Base-by-base conservation (phyloP, 352 stramenopile genomes). In the Phytophthora citrophthora region DNA sequence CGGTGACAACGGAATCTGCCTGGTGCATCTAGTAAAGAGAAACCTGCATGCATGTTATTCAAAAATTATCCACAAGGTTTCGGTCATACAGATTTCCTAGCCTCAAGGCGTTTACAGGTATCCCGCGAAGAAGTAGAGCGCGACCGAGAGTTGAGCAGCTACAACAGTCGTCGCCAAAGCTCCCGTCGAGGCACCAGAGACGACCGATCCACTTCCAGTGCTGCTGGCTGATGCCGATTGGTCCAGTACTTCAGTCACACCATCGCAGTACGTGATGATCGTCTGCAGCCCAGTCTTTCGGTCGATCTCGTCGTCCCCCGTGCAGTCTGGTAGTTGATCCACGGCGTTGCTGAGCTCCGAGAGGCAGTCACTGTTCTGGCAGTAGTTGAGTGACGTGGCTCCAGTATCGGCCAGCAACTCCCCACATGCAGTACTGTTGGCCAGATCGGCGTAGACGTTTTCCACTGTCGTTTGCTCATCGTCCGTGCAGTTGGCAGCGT, bases 381-480 rank as follows among this genome's bases (percentile, higher is more conserved):
- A 80, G 49, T 79, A 77, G 59, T 71, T 53, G 50, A 80, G 57
- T 8, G 68, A 80, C 48, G 72, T 58, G 11, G 41, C 55, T 26
- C 26, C 63, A 53, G 72, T 55, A 64, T 72, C 45, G 18, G 60
- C 49, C 7, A 72, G 45, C 29, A 77, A 64, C 15, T 68, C 47
- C 8, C 24, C 41, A 41, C 72, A 80, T 12, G 60, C 58, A 0
- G 54, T 54, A 20, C 53, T 68, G 46, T 53, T 66, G 38, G 68
- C 16, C 59, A 76, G 26, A 16, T 64, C 52, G 16, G 59, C 32
- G 60, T 80, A 77, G n/a, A 77, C 46, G 31, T 61, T 64, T 11
- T 75, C 40, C 41, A 72, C 58, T 23, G 58, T 68, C 20, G 50
- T 65, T 45, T 61, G 51, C 34, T 80, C 72, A 43, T 64, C 55